These are phyloP conservation scores for Pyrrhoderma noxium DNA, from an alignment of 1,284 basidiomycete genomes.

Conservation along the genomic window DNA sequence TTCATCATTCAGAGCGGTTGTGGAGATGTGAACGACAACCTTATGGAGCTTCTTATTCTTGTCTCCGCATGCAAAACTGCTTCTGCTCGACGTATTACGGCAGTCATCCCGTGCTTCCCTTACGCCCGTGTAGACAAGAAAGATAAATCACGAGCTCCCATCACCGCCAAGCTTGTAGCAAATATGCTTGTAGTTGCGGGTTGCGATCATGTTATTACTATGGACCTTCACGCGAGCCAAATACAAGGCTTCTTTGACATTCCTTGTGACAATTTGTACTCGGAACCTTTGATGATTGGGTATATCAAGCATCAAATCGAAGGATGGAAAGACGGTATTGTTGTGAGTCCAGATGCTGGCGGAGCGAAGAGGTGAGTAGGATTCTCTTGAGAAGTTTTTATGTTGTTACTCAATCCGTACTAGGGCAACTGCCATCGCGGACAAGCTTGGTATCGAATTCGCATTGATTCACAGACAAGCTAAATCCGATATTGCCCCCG, in stretches of 20 bases:
- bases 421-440: slow-evolving; percentile 91
- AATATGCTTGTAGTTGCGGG: slow-evolving; percentile 97
- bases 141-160: slow-evolving; percentile 93
- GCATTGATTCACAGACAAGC: slow-evolving; percentile 92
- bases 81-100: slow-evolving; percentile 93
- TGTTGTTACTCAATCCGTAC: slow-evolving; percentile 8
- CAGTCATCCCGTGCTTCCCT: slow-evolving; percentile 96
- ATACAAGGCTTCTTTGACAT: slow-evolving; percentile 99
- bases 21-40: slow-evolving; percentile 73
- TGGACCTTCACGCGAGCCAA: slow-evolving; percentile 97
- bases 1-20: slow-evolving; percentile 91
- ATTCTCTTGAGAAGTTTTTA: slow-evolving; percentile 5
- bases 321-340: slow-evolving; percentile 84
- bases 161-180: slow-evolving; percentile 96
- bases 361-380: slow-evolving; percentile 86
- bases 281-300: slow-evolving; percentile 79
- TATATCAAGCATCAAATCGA: slow-evolving; percentile 88
- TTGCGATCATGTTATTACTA: slow-evolving; percentile 97
- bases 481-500: slow-evolving; percentile 49
- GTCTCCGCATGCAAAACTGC: slow-evolving; percentile 96
- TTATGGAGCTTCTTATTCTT: slow-evolving; percentile 89
- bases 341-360: slow-evolving; percentile 96
- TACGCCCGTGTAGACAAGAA: slow-evolving; percentile 98
- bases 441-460: slow-evolving; percentile 94
- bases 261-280: slow-evolving; percentile 94